Percentiles rank a stretch among this genome's conserved stretches.
These are phyloP conservation scores for Trichocladium antarcticum DNA, from an alignment of 495 filamentous ascomycete species.

Conservation along the genomic window DNA sequence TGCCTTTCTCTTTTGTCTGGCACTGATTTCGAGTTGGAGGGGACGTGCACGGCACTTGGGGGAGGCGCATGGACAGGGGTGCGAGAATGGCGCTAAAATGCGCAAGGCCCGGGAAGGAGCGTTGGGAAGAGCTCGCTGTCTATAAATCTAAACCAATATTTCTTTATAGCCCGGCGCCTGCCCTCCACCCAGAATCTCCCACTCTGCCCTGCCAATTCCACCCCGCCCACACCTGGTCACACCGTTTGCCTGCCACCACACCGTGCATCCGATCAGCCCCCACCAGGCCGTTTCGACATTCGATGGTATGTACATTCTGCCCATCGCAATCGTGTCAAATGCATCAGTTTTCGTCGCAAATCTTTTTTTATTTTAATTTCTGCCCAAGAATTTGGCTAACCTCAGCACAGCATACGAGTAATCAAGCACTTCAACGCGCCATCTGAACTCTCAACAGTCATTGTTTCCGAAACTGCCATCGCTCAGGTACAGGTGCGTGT, in stretches of 20 bases:
- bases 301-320: background rate
- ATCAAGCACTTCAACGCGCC: background rate
- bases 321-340: background rate
- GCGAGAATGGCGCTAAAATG: slow-evolving; percentile 26
- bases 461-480: background rate
- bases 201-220: slow-evolving; percentile 13
- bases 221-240: slow-evolving; percentile 8
- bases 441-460: background rate
- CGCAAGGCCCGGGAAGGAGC: slow-evolving; percentile 19
- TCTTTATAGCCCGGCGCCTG: slow-evolving; percentile 30
- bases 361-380: background rate
- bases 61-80: slow-evolving; percentile 21
- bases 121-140: slow-evolving; percentile 27
- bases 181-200: slow-evolving; percentile 30
- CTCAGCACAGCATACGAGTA: background rate
- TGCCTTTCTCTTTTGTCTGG: background rate
- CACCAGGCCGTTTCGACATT: background rate
- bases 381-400: background rate
- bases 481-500: slow-evolving; percentile 7
- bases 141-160: slow-evolving; percentile 34
- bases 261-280: background rate
- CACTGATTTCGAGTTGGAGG: slow-evolving; percentile 7
- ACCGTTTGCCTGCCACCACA: slow-evolving; percentile 2
- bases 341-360: background rate
- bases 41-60: slow-evolving; percentile 15